Percentiles rank a stretch among this genome's conserved stretches.
phyloP scores from a whole-genome alignment of 2,329 filamentous ascomycete genomes.

The Ascochyta clinopodiicola region DNA sequence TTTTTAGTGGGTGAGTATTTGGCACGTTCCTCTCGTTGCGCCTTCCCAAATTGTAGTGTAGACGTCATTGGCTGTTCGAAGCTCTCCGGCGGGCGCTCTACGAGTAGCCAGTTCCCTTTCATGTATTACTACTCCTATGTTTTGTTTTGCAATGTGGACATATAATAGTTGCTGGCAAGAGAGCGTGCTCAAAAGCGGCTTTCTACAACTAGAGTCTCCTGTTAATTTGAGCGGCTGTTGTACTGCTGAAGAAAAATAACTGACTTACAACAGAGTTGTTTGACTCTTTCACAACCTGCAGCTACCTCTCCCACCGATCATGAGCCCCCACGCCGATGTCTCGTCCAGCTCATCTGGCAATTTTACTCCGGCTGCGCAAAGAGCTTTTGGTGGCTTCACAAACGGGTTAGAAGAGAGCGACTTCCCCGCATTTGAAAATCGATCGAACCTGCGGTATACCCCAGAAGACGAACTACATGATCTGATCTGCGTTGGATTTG shows the following conservation, averaged over 20 bases:
- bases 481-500: conserved; percentile 89
- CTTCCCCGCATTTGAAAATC: conserved; percentile 38
- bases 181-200: background rate
- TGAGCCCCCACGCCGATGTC: conserved; percentile 47
- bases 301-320: conserved; percentile 16
- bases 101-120: conserved; percentile 12
- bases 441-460: conserved; percentile 60
- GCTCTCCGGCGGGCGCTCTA: background rate
- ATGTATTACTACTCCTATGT: conserved; percentile 14
- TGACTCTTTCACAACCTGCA: background rate
- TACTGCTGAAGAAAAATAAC: background rate
- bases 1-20: conserved; percentile 8
- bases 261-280: conserved; percentile 6
- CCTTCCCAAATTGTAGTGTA: conserved; percentile 20
- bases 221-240: background rate
- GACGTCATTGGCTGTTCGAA: conserved; percentile 28
- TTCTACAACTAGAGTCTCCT: background rate
- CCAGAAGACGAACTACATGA: conserved; percentile 74
- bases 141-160: background rate
- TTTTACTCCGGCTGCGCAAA: conserved; percentile 30
- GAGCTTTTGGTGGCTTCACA: conserved; percentile 39
- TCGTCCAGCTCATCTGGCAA: conserved; percentile 24
- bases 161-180: background rate
- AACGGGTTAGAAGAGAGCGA: conserved; percentile 37
- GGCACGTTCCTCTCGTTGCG: conserved; percentile 3